Evolutionary conservation across 345 rosid genomes (phyloP).

Genomic region (Camelina neglecta): DNA sequence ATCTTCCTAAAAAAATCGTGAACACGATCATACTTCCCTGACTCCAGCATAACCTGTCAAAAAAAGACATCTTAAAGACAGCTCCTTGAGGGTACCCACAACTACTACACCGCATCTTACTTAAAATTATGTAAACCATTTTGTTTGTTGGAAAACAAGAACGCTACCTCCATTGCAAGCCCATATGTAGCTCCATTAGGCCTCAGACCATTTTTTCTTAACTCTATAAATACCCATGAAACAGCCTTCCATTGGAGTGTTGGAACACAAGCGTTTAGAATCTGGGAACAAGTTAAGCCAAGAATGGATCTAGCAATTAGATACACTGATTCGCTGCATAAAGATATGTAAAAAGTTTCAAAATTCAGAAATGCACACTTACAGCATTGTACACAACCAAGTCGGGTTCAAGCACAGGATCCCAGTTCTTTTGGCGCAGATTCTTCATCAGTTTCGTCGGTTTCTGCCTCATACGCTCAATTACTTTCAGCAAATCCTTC

Average conservation of each 20-base stretch:
- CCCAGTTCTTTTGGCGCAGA: constrained; percentile 66
- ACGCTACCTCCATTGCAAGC: constrained; percentile 93
- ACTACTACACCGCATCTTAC: constrained; percentile 16
- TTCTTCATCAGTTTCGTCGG: constrained; percentile 56
- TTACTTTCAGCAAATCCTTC: constrained; percentile 69
- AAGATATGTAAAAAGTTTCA: not conserved
- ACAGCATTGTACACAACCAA: constrained; percentile 93
- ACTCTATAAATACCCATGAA: constrained; percentile 83
- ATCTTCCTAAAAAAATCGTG: constrained; percentile 70
- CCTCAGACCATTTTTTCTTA: constrained; percentile 75
- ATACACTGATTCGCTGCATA: constrained; percentile 7
- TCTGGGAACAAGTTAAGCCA: constrained; percentile 51
- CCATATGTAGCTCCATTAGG: constrained; percentile 97
- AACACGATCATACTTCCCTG: constrained; percentile 83
- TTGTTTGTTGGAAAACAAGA: constrained; percentile 9
- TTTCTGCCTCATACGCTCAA: constrained; percentile 81
- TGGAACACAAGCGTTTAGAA: constrained; percentile 88
- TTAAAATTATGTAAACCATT: not conserved
- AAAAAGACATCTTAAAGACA: constrained; percentile 30
- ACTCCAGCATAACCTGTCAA: constrained; percentile 89
- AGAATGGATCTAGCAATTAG: constrained; percentile 20
- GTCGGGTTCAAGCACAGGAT: constrained; percentile 87
- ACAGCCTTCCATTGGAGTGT: constrained; percentile 89
- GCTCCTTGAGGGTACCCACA: not conserved
- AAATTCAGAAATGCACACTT: constrained; percentile 45